Evolutionary conservation across 2,329 filamentous ascomycete genomes (phyloP), one percentile per base, ranked within the genome.

Genomic region (Epichloe gansuensis): DNA sequence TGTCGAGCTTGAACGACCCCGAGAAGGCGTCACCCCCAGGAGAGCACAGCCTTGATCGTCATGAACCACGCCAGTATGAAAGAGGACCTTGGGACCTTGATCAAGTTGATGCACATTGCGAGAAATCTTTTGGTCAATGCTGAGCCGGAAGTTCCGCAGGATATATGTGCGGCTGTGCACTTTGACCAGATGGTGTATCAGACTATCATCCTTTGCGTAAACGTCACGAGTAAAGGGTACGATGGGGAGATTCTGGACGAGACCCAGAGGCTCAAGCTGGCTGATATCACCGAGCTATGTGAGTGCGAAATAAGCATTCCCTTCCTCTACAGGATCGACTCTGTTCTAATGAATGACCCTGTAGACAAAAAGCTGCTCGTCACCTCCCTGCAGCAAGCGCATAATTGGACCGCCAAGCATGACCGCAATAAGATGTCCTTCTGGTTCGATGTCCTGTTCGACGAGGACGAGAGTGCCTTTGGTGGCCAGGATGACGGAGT

Each of bases 381-480:
- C 2, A 84, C 81, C 0, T 80, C 78, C 2, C 66, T 85, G 12
- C 82, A 85, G 60, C 81, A 85, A 62, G 78, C 80, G 2, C 81
- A 85, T 58, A 85, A 85, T 63, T 84, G 82, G 80, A 82, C 80
- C 1, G 81, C 81, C 52, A 83, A 83, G 56, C 82, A 85, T 59
- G 81, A 85, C 60, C 71, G 82, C 38, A 84, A 84, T 65, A 85
- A 85, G 63, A 85, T 84, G 80, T 74, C 77, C 0, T 85, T 85
- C 55, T 85, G 82, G 81, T 79, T 78, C 52, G 78, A 81, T 51
- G 78, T 84, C 31, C 67, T 85, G 7, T 83, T 83, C 52, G 81
- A 85, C 51, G 79, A 80, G 37, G 74, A 80, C 34, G 74, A 76
- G 34, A 70, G 70, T 6, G 68, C 67, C 3, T 66, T 71, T 34